Evolutionary conservation across 257 asterid genomes (phyloP), one percentile per base, ranked within the genome.

Genomic region (Capsicum baccatum): DNA sequence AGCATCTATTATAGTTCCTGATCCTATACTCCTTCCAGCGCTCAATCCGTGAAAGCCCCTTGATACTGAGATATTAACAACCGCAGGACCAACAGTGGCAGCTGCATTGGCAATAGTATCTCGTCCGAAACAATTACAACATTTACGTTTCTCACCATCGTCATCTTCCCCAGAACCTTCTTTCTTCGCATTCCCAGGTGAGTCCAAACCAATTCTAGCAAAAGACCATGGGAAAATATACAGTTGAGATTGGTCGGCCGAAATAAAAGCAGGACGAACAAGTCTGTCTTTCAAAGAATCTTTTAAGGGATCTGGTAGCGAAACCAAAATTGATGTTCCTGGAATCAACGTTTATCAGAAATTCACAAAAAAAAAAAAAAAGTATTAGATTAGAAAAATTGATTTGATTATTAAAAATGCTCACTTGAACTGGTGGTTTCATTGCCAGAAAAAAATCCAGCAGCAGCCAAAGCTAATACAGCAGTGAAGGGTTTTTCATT

Each of bases 51-150:
- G 79, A 85, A 89, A 87, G 87, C 94, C 93, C 87, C 85, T 86
- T 16, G 98, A 91, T 74, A 92, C 94, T 6, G 98, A 91, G 88
- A 95, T 86, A 89, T 95, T 91, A 60, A 95, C 99, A 84, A 95
- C 98, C 83, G 99, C 94, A 85, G 99, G 99, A 79, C 93, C 95
- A 80, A 91, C 88, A 86, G 88, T 91, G 21, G 95, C 94, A 81
- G 97, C 97, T 80, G 97, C 99, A 89, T 94, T 93, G 13, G 98
- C 94, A 88, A 94, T 88, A 67, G 95, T 89, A 88, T 95, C 97
- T 2, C 95, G 92, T 39, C 97, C 96, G 79, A 95, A 88, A 83
- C 97, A 95, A 83, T 90, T 92, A 89, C 98, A 94, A 63, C 89
- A 88, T 12, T 33, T 66, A 83, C 86, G 92, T 60, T 79, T 87